phyloP scores from a whole-genome alignment of 495 filamentous ascomycete species.

The Aspergillus egyptiacus region DNA sequence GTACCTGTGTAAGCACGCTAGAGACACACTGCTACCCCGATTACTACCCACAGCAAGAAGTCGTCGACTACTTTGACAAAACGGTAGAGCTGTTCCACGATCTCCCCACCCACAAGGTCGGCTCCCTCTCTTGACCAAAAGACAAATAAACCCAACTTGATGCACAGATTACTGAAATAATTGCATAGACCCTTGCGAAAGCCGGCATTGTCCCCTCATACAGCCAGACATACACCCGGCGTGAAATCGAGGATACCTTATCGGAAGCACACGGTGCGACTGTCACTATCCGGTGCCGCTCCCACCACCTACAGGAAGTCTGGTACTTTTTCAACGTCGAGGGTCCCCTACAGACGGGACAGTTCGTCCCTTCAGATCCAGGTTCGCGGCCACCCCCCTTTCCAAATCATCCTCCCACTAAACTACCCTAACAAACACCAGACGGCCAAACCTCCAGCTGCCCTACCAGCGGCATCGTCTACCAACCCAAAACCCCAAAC shows the following conservation, averaged over 20 bases:
- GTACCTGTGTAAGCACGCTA: conserved; percentile 55
- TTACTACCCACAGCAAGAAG: conserved; percentile 58
- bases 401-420: not conserved
- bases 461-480: conserved; percentile 54
- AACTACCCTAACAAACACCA: conserved; percentile 16
- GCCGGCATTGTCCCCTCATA: conserved; percentile 45
- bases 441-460: conserved; percentile 61
- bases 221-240: conserved; percentile 50
- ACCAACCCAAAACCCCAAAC: conserved; percentile 55
- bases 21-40: conserved; percentile 65
- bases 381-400: conserved; percentile 28
- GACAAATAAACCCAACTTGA: too few species aligned
- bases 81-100: conserved; percentile 47
- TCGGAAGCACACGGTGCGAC: conserved; percentile 54
- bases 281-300: conserved; percentile 63
- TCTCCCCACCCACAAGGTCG: conserved; percentile 40
- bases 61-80: conserved; percentile 55
- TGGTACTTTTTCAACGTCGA: conserved; percentile 83
- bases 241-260: conserved; percentile 60
- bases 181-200: conserved; percentile 37
- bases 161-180: conserved; percentile 6
- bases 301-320: conserved; percentile 61
- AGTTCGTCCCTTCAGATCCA: conserved; percentile 60
- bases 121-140: conserved; percentile 10
- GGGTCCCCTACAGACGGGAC: conserved; percentile 68